Evolutionary conservation across 106 monocot genomes (phyloP).

Genomic region (Apostasia ramifera): DNA sequence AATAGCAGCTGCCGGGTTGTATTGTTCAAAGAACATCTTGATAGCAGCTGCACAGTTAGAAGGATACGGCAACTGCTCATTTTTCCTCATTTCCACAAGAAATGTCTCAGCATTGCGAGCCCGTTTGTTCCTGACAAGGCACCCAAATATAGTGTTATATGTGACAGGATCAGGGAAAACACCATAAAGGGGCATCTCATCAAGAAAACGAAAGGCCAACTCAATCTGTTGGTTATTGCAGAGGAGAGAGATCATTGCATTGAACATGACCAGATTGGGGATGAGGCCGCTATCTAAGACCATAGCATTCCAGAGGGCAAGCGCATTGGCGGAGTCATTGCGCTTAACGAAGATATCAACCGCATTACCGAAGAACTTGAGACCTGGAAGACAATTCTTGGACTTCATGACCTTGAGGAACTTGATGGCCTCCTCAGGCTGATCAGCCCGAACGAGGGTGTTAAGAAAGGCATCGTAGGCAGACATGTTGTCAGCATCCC

Average conservation of each 20-base stretch:
- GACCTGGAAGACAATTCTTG: conserved; percentile 60
- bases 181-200: conserved; percentile 78
- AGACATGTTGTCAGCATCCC: conserved; percentile 39
- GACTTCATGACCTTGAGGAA: conserved; percentile 65
- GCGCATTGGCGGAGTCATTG: conserved; percentile 27
- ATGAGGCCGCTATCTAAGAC: conserved; percentile 34
- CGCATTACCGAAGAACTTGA: conserved; percentile 55
- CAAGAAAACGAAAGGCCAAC: conserved; percentile 36
- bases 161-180: conserved; percentile 51
- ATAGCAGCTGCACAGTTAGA: conserved; percentile 47
- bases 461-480: conserved; percentile 64
- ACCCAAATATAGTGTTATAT: conserved; percentile 66
- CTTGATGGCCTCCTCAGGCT: conserved; percentile 48
- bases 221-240: conserved; percentile 24
- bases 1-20: conserved; percentile 43
- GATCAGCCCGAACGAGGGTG: conserved; percentile 39
- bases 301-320: conserved; percentile 60
- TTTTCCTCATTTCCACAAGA: conserved; percentile 75
- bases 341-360: conserved; percentile 38
- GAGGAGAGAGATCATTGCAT: conserved; percentile 41
- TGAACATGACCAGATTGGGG: conserved; percentile 47
- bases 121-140: conserved; percentile 45
- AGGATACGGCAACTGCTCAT: conserved; percentile 34
- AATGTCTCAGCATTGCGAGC: conserved; percentile 44
- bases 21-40: conserved; percentile 64